Conservation (phyloP, 306 rosid genomes). For the Casuarina cunninghamiana region DNA sequence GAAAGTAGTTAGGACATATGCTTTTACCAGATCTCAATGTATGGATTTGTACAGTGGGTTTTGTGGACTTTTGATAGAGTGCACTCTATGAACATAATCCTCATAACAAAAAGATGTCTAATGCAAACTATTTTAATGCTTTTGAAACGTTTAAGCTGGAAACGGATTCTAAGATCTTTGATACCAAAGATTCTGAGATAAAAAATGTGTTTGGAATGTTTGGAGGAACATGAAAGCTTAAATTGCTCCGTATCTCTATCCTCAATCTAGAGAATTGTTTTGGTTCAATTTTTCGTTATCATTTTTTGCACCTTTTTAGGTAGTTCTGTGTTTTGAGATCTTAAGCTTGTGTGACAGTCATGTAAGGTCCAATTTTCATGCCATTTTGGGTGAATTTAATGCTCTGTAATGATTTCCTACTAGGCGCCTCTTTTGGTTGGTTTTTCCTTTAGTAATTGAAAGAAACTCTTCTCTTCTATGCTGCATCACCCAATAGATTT, state of each 20-base stretch:
- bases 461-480: neutral
- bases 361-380: neutral
- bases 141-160: neutral
- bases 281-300: neutral
- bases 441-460: conserved; percentile 5
- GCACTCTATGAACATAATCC: neutral
- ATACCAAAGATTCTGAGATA: neutral
- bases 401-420: neutral
- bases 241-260: neutral
- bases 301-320: neutral
- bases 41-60: neutral
- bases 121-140: neutral
- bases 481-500: neutral
- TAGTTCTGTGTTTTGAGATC: neutral
- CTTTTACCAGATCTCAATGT: neutral
- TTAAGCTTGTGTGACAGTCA: neutral
- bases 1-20: neutral
- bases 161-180: neutral
- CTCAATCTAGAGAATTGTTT: neutral
- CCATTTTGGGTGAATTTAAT: neutral
- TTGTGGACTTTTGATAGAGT: neutral
- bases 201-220: neutral
- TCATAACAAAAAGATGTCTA: neutral
- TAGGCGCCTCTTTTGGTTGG: neutral
- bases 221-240: neutral